A percentile compares a stretch with the other conserved stretches of the same genome.
Conservation (phyloP, 2,329 filamentous ascomycete species). For the Botrytis fragariae region DNA sequence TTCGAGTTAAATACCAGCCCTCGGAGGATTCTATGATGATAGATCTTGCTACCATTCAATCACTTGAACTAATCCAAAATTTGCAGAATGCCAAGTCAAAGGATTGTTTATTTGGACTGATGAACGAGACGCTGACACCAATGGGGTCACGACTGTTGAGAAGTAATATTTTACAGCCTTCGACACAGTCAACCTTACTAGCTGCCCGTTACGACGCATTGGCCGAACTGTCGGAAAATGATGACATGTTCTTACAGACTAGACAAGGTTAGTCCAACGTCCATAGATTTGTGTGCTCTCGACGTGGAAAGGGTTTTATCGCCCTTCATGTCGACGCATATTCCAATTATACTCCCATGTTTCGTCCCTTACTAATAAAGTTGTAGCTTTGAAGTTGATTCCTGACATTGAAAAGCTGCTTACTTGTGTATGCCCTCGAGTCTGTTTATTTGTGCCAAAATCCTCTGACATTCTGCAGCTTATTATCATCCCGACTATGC, state of each 20-base stretch:
- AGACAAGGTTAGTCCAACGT: slow-evolving; percentile 55
- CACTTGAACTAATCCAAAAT: slow-evolving; percentile 89
- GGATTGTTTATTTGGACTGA: slow-evolving; percentile 76
- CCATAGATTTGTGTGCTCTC: neutral
- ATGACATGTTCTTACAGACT: slow-evolving; percentile 79
- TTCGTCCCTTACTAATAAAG: neutral
- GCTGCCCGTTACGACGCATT: slow-evolving; percentile 75
- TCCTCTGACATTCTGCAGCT: slow-evolving; percentile 49
- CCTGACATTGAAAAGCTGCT: slow-evolving; percentile 77
- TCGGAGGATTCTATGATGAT: slow-evolving; percentile 96
- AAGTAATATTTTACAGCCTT: slow-evolving; percentile 85
- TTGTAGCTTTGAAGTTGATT: slow-evolving; percentile 67
- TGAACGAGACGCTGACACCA: slow-evolving; percentile 81
- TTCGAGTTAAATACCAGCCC: slow-evolving; percentile 82
- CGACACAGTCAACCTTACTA: slow-evolving; percentile 67
- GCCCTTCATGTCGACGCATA: neutral
- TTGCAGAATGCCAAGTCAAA: slow-evolving; percentile 73
- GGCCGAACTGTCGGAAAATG: slow-evolving; percentile 75
- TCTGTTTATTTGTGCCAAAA: slow-evolving; percentile 20
- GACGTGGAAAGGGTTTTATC: neutral
- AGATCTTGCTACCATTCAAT: slow-evolving; percentile 80
- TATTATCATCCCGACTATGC: slow-evolving; percentile 68
- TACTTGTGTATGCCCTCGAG: slow-evolving; percentile 56
- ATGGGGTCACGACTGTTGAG: slow-evolving; percentile 85
- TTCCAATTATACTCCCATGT: neutral